Base-by-base conservation (phyloP, 2,329 filamentous ascomycete genomes). In the Penicillium crustosum region DNA sequence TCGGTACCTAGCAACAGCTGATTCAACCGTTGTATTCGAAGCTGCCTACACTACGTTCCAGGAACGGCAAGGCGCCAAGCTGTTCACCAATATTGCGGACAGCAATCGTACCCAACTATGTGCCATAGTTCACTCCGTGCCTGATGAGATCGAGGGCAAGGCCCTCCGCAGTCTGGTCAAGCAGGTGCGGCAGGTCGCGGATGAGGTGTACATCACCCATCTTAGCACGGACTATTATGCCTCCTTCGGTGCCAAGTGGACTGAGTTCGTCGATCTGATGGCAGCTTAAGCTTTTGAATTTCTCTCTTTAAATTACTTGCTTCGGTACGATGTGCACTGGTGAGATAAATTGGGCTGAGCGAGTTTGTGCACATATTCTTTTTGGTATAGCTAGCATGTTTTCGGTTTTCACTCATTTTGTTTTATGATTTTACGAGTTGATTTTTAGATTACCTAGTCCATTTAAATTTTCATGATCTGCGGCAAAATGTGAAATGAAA, bases 11-110 rank as follows among this genome's bases (percentile, higher is more conserved):
- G 61, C 71, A 38, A 70, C 68, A 1, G 76, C 77, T 29, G 77
- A 81, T 68, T 77, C 74, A 60, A 74, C 78, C 6, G 76, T 80
- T 31, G 75, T 78, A 15, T 81, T 81, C 53, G 79, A 81, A 68
- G 75, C 68, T 45, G 70, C 73, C 13, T 78, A 76, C 59, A 63
- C 66, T 21, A 75, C 70, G 21, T 78, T 77, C 65, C 66, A 72
- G 38, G 65, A 71, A 38, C 66, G 72, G 23, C 57, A 69, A 25
- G 65, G 71, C 12, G 67, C 69, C 29, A 71, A 71, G 23, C 55
- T 71, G 19, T 74, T 77, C 57, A 59, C 61, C 47, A 64, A 56
- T 8, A 73, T 77, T 52, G 58, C 69, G n/a, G 61, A 69, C 35
- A 68, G 65, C 57, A 65, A 70, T 53, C 69, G 75, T 27, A 59